phyloP scores from a whole-genome alignment of 2,329 filamentous ascomycete species.

The Ophiostoma fasciatum region DNA sequence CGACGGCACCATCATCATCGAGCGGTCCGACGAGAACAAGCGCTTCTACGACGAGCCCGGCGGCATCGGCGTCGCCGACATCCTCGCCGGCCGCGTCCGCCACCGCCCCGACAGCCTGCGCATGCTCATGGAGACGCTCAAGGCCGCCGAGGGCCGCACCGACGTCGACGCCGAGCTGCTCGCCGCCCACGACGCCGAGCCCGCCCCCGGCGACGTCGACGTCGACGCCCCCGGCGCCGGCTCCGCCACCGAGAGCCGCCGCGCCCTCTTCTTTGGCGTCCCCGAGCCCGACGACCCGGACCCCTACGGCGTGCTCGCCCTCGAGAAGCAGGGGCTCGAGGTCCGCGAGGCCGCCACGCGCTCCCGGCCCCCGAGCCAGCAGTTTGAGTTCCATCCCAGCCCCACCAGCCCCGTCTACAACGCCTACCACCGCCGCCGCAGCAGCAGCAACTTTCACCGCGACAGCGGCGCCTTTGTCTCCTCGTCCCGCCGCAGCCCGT shows the following conservation, averaged over 20 bases:
- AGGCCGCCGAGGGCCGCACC: slow-evolving; percentile 68
- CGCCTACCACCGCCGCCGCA: too few species aligned
- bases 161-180: slow-evolving; percentile 58
- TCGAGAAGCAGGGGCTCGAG: slow-evolving; percentile 81
- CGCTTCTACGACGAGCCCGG: slow-evolving; percentile 34
- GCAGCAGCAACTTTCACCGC: too few species aligned
- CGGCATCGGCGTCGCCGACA: slow-evolving; percentile 36
- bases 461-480: too few species aligned
- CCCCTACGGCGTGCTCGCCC: slow-evolving; percentile 75
- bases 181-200: slow-evolving; percentile 45
- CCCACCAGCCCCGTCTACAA: slow-evolving; percentile 65
- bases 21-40: slow-evolving; percentile 44
- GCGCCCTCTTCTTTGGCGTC: slow-evolving; percentile 46
- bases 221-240: slow-evolving; percentile 29
- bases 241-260: slow-evolving; percentile 21
- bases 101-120: slow-evolving; percentile 38
- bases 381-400: slow-evolving; percentile 68
- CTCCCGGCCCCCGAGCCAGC: slow-evolving; percentile 56
- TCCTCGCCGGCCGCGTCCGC: slow-evolving; percentile 40
- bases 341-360: slow-evolving; percentile 80
- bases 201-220: slow-evolving; percentile 60
- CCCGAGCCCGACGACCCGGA: slow-evolving; percentile 73
- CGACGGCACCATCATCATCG: slow-evolving; percentile 40
- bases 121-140: slow-evolving; percentile 66
- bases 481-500: slow-evolving; percentile 35